Evolutionary conservation across 257 asterid genomes (phyloP), one percentile per base, ranked within the genome.

Genomic region (Rhazya stricta): DNA sequence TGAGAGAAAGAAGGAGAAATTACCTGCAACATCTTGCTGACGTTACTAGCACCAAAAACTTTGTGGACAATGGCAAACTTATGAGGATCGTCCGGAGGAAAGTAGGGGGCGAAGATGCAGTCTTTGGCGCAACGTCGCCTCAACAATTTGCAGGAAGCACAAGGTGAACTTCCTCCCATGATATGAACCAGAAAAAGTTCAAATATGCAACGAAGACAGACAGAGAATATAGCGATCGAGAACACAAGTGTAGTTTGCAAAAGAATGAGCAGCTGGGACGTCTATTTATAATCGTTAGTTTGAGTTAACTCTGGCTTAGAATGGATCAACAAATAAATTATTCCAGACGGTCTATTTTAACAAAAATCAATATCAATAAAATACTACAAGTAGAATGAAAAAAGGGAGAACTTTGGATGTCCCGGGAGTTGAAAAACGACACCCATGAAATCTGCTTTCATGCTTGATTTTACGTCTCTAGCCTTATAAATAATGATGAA

Each of bases 21-120:
- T 71, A 93, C 98, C 97, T 93, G 98, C 72, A 93, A 84, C 96
- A 93, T 93, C 88, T 93, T 93, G 93, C 95, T 88, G 74, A 93
- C 86, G 43, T 93, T 93, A 85, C 98, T 93, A 61, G 98, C 96
- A 67, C 97, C 98, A 56, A 93, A 93, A 13, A 93, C 96, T 88
- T 91, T 93, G 86, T 93, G 98, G 69, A 93, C 98, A 41, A 93
- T 93, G 89, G 98, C 97, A 63, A 93, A 93, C 86, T 93, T 93
- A 73, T 91, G 97, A 74, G 98, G 98, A 29, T 93, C 98, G 46
- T 93, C 98, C 12, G 98, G 92, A 48, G 98, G 96, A 66, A 91
- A 93, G 72, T 93, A 89, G 18, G 97, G 98, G 75, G 98, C 96
- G 63, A 93, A 93, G 29, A 88, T 69, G 80, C 98, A 93, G 86